These are phyloP conservation scores for Karstenula rhodostoma DNA, from an alignment of 2,329 filamentous ascomycete species.

Conservation along the genomic window DNA sequence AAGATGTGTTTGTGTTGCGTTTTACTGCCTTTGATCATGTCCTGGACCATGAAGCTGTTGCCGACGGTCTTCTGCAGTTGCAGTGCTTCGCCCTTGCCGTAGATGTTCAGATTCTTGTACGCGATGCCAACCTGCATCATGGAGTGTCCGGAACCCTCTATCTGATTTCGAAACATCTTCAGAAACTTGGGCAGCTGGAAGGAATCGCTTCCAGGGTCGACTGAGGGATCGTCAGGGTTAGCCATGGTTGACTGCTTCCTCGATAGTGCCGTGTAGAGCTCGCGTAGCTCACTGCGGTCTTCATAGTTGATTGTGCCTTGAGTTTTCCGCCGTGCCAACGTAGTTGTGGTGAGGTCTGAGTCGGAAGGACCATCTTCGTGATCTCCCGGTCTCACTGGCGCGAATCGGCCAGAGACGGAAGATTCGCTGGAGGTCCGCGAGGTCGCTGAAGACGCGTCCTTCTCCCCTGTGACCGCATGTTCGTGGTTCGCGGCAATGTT, in stretches of 20 bases:
- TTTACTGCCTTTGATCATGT: constrained; percentile 61
- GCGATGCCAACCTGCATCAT: constrained; percentile 66
- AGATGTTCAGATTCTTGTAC: constrained; percentile 72
- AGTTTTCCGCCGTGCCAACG: constrained; percentile 20
- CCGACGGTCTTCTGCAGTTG: constrained; percentile 74
- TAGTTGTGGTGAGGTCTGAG: constrained; percentile 7
- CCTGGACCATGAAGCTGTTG: constrained; percentile 66
- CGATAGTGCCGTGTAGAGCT: constrained; percentile 35
- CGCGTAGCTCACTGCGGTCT: constrained; percentile 35
- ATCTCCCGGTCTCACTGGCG: constrained; percentile 16
- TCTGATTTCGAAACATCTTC: constrained; percentile 57
- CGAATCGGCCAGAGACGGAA: constrained; percentile 17
- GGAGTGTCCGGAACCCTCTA: constrained; percentile 65
- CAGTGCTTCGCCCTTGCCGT: constrained; percentile 70
- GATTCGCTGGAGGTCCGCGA: constrained; percentile 19
- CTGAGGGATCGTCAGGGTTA: constrained; percentile 53
- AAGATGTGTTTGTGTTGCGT: constrained; percentile 64
- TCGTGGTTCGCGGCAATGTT: neutral
- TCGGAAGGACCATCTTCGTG: constrained; percentile 12
- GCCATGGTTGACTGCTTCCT: constrained; percentile 35
- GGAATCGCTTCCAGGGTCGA: constrained; percentile 62
- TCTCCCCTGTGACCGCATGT: neutral
- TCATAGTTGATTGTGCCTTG: constrained; percentile 32
- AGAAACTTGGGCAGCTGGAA: constrained; percentile 65
- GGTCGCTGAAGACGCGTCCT: constrained; percentile 5